Evolutionary conservation across 192 early-diverging fungal genomes (phyloP).

Genomic region (Coemansia umbellata): DNA sequence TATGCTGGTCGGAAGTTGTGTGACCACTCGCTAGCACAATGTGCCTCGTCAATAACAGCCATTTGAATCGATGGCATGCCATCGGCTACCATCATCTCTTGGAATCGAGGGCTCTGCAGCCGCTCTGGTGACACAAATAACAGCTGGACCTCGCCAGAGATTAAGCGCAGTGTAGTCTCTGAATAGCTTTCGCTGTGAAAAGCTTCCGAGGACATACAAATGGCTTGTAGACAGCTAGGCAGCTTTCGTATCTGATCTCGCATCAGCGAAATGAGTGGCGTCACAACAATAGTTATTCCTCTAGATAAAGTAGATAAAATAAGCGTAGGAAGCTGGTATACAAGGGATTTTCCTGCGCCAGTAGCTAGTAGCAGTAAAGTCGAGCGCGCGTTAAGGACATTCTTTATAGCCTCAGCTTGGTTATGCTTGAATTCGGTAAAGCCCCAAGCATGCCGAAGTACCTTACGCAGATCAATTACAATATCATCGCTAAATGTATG

Average conservation of each 20-base stretch:
- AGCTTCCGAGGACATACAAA: constrained; percentile 57
- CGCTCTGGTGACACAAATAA: constrained; percentile 73
- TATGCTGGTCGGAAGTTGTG: constrained; percentile 78
- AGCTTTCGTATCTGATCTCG: constrained; percentile 74
- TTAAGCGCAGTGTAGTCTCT: constrained; percentile 35
- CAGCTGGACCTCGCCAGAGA: constrained; percentile 55
- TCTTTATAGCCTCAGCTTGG: constrained; percentile 51
- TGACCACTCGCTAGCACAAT: constrained; percentile 83
- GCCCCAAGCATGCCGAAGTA: constrained; percentile 50
- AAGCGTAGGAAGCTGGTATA: constrained; percentile 72
- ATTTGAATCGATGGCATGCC: constrained; percentile 57
- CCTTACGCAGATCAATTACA: constrained; percentile 43
- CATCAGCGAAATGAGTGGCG: constrained; percentile 80
- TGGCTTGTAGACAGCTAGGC: constrained; percentile 56
- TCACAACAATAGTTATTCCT: constrained; percentile 68
- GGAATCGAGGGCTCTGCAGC: constrained; percentile 59
- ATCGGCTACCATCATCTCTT: constrained; percentile 47
- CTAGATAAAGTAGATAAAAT: constrained; percentile 45
- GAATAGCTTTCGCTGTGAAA: constrained; percentile 7
- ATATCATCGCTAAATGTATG: neutral
- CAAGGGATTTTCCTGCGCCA: constrained; percentile 72
- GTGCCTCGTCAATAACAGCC: constrained; percentile 76
- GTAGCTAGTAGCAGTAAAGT: constrained; percentile 58
- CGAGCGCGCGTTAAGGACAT: constrained; percentile 38
- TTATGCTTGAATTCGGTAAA: constrained; percentile 40